Conservation (phyloP, 495 filamentous ascomycete species). For the Cladorrhinum samala region DNA sequence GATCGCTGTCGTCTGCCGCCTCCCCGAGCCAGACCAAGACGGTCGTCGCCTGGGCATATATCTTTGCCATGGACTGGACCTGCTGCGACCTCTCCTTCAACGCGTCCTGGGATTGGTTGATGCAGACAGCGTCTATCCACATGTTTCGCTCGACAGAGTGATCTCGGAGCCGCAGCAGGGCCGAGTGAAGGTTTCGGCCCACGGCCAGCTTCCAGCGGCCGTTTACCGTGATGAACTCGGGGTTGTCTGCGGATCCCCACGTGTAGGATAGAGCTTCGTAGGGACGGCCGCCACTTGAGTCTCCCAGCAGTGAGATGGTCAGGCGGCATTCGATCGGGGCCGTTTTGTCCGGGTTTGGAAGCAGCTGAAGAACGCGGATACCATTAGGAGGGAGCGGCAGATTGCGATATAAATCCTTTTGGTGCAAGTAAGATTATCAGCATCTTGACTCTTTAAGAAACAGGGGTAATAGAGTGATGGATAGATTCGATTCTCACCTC, state of each 20-base stretch:
- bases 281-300: neutral
- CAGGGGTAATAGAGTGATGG: no score
- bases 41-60: conserved; percentile 28
- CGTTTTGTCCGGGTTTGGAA: neutral
- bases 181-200: conserved; percentile 20
- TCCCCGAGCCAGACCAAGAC: conserved; percentile 35
- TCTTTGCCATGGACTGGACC: conserved; percentile 25
- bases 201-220: conserved; percentile 6
- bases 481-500: no score
- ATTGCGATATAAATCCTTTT: neutral
- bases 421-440: no score
- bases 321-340: neutral
- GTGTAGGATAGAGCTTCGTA: conserved; percentile 15
- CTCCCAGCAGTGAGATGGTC: no score
- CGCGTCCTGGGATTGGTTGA: conserved; percentile 17
- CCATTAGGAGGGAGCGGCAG: neutral
- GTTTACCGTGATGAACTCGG: conserved; percentile 13
- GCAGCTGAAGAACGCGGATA: neutral
- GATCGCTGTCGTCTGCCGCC: conserved; percentile 18
- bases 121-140: conserved; percentile 27
- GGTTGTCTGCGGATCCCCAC: conserved; percentile 13
- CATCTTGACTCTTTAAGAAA: no score
- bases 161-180: conserved; percentile 20
- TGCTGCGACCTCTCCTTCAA: conserved; percentile 11
- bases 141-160: conserved; percentile 14